These are phyloP conservation scores for Hirschfeldia incana DNA, from an alignment of 345 rosid genomes.

Conservation along the genomic window DNA sequence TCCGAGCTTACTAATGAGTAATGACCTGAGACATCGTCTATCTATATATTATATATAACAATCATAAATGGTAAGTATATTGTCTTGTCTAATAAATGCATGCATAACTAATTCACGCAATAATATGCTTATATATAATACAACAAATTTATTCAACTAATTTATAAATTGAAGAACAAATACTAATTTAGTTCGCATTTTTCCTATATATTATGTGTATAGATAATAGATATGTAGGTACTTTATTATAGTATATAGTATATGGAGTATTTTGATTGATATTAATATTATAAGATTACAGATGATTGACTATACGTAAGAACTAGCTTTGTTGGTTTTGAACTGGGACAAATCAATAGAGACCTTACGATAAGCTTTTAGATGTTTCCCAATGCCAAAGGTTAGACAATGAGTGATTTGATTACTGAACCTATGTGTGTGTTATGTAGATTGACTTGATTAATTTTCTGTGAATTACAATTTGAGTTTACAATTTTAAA, in stretches of 20 bases:
- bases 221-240: not conserved
- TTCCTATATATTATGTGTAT: not conserved
- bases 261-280: not conserved
- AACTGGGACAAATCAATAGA: not conserved
- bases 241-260: not conserved
- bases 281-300: not conserved
- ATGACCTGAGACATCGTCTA: not conserved
- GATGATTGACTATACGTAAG: conserved; percentile 22
- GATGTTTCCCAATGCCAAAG: not conserved
- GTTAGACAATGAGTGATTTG: not conserved
- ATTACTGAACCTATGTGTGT: not conserved
- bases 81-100: conserved; percentile 34
- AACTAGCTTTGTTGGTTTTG: conserved; percentile 4
- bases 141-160: not conserved
- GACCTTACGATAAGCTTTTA: not conserved
- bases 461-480: not conserved
- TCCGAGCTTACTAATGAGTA: conserved; percentile 3
- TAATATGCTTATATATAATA: conserved; percentile 25
- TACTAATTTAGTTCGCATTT: conserved; percentile 1
- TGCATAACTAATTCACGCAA: conserved; percentile 22
- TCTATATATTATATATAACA: not conserved
- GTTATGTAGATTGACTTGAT: not conserved
- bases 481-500: not conserved
- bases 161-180: not conserved
- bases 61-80: not conserved